phyloP scores from a whole-genome alignment of 2,329 filamentous ascomycete species.

The Anisogramma anomala region DNA sequence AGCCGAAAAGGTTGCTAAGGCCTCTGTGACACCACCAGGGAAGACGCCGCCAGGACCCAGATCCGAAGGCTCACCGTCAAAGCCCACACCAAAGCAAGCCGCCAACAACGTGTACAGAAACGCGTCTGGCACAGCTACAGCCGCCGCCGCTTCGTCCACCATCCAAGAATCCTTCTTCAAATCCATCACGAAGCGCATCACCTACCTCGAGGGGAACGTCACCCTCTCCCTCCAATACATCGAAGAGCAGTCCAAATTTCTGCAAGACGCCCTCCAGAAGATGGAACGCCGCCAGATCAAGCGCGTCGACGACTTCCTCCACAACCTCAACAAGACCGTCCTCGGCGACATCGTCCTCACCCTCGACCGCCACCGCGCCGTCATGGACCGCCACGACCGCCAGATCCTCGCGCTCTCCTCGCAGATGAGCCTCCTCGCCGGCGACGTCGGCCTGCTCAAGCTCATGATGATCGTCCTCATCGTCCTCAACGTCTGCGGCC shows the following conservation, averaged over 20 bases:
- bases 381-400: conserved; percentile 67
- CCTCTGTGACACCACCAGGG: conserved; percentile 5
- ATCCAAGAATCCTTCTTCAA: conserved; percentile 99
- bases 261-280: conserved; percentile 75
- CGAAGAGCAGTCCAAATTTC: conserved; percentile 83
- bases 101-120: conserved; percentile 6
- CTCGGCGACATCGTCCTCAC: conserved; percentile 82
- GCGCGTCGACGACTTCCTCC: conserved; percentile 73
- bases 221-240: conserved; percentile 92
- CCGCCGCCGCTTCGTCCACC: conserved; percentile 49
- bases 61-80: neutral
- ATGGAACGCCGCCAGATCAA: conserved; percentile 77
- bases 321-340: conserved; percentile 78
- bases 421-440: conserved; percentile 78
- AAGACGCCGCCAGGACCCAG: conserved; percentile 4
- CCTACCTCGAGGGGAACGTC: conserved; percentile 83
- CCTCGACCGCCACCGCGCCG: conserved; percentile 76
- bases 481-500: conserved; percentile 72
- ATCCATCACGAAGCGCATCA: conserved; percentile 82
- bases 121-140: conserved; percentile 8
- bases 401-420: conserved; percentile 74
- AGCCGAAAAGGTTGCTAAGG: conserved; percentile 1
- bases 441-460: conserved; percentile 79
- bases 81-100: conserved; percentile 2
- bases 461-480: conserved; percentile 89